Evolutionary conservation across 163 green algal species (phyloP).

Genomic region (Chlorella variabilis): DNA sequence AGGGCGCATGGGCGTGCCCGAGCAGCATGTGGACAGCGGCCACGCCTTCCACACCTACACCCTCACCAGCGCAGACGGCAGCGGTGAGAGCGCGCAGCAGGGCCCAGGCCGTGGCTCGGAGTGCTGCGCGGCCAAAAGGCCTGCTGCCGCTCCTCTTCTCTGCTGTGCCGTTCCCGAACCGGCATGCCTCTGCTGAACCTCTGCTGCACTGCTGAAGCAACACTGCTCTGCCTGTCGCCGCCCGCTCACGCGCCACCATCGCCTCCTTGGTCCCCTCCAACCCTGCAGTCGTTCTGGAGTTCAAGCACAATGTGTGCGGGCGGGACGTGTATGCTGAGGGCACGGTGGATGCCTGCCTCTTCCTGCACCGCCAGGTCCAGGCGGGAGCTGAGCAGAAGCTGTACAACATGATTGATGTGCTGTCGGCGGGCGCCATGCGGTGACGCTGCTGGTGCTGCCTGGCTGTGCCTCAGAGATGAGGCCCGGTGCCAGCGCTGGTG

Average conservation of each 20-base stretch:
- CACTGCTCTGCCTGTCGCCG: too few relatives aligned
- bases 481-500: too few relatives aligned
- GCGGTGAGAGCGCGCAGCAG: slow-evolving; percentile 4
- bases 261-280: too few relatives aligned
- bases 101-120: too few relatives aligned
- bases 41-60: slow-evolving; percentile 99
- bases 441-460: slow-evolving; percentile 35
- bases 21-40: slow-evolving; percentile 76
- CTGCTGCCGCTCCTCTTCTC: too few relatives aligned
- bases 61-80: slow-evolving; percentile 82
- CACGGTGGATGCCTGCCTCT: slow-evolving; percentile 94
- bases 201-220: too few relatives aligned
- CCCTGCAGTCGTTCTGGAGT: slow-evolving; percentile 88
- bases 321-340: slow-evolving; percentile 96
- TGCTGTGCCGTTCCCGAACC: too few relatives aligned
- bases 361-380: slow-evolving; percentile 71
- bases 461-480: too few relatives aligned
- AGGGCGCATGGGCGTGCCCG: slow-evolving; percentile 87
- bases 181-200: too few relatives aligned
- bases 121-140: too few relatives aligned
- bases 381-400: slow-evolving; percentile 79
- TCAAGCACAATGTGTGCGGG: slow-evolving; percentile 97
- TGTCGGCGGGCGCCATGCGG: slow-evolving; percentile 84
- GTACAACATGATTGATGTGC: slow-evolving; percentile 99
- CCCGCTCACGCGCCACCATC: too few relatives aligned